Evolutionary conservation across 2,329 filamentous ascomycete genomes (phyloP), one percentile per base, ranked within the genome.

Genomic region (Talaromyces sp.): DNA sequence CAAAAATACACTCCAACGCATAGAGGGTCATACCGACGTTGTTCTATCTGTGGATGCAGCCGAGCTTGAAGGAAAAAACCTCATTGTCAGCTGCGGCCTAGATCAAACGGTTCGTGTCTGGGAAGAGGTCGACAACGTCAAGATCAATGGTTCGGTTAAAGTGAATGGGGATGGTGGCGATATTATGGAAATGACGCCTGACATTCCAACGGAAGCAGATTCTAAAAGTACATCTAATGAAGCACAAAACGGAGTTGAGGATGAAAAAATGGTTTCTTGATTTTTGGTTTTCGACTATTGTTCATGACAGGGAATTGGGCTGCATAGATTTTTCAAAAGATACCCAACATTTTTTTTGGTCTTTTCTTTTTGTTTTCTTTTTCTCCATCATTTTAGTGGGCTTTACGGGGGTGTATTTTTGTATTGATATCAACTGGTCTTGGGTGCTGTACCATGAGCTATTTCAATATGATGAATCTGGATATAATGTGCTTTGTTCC

Each of bases 1-100:
- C 70, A 99, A 98, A 75, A 86, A 89, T 59, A 78, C 96, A 2
- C 78, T 97, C 21, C 93, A 97, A 80, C 77, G 79, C 21, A 70
- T 86, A 10, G 75, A 81, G 27, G 80, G 81, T 1, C 84, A 86
- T 63, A 80, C 82, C 1, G 85, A 84, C 49, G 80, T 82, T 3
- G 82, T 89, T 6, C 72, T 88, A 38, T 79, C 81, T 0, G 85
- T 88, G 11, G 82, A 87, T 64, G 83, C 86, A 7, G 84, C 84
- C 69, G 78, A 79, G 27, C 78, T 77, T 10, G 78, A 80, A 56
- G 77, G 77, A 41, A 75, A 67, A 57, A 74, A 74, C 19, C 64
- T 82, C 21, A 77, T 89, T 49, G 86, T 83, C 5, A 89, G 85
- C 64, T 86, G 84, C 59, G 84, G 87, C 0, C 64, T 86, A 43